Percentiles rank a stretch among this genome's conserved stretches.
phyloP scores from a whole-genome alignment of 495 filamentous ascomycete genomes.

The Thermochaetoides thermophila region DNA sequence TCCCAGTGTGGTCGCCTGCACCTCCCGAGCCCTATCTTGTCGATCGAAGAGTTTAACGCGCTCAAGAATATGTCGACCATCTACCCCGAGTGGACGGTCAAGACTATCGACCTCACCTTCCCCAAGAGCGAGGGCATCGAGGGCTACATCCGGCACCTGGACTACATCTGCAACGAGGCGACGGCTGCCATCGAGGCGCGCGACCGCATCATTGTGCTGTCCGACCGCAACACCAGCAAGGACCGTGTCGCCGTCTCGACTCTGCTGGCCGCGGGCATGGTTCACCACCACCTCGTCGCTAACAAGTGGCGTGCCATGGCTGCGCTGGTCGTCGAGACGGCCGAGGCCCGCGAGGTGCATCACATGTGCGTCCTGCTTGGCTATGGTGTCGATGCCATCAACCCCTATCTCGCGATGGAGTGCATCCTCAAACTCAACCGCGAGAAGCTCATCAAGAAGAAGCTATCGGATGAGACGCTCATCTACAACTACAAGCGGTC shows the following conservation, averaged over 20 bases:
- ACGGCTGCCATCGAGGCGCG: slow-evolving; percentile 73
- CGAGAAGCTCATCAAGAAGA: slow-evolving; percentile 85
- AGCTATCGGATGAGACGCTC: slow-evolving; percentile 67
- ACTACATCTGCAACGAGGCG: slow-evolving; percentile 74
- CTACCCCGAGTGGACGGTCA: slow-evolving; percentile 76
- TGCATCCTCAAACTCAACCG: slow-evolving; percentile 98
- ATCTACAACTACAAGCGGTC: slow-evolving; percentile 98
- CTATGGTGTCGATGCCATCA: slow-evolving; percentile 92
- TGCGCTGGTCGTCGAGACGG: slow-evolving; percentile 84
- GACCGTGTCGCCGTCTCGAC: slow-evolving; percentile 80
- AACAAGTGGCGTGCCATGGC: slow-evolving; percentile 93
- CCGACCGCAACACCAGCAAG: slow-evolving; percentile 74
- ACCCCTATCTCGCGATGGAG: slow-evolving; percentile 94
- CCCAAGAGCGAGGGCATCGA: slow-evolving; percentile 71
- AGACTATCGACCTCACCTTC: slow-evolving; percentile 93
- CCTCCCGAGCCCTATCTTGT: slow-evolving; percentile 81
- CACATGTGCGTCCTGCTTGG: slow-evolving; percentile 97
- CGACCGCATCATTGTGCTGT: slow-evolving; percentile 79
- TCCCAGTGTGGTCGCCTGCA: slow-evolving; percentile 79
- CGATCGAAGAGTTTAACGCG: slow-evolving; percentile 82
- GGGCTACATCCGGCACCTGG: slow-evolving; percentile 81
- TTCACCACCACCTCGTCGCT: slow-evolving; percentile 92
- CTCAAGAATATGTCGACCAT: slow-evolving; percentile 63
- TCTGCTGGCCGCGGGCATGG: slow-evolving; percentile 80
- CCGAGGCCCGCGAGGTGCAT: slow-evolving; percentile 94